A percentile compares a stretch with the other conserved stretches of the same genome.
phyloP scores from a whole-genome alignment of 129 eudicot genomes.

The Chrysanthemum seticuspe region DNA sequence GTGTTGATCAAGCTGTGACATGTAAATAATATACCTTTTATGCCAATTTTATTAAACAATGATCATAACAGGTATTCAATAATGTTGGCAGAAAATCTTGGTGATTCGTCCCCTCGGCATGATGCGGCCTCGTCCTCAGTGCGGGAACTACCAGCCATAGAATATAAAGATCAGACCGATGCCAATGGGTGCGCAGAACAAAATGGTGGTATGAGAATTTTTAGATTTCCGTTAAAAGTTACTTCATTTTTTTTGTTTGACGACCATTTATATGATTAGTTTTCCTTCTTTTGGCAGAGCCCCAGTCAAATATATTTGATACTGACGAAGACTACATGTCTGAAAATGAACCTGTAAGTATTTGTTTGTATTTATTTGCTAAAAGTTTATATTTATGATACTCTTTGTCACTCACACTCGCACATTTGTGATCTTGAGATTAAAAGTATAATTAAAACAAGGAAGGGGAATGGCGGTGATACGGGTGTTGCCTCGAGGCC shows the following conservation, averaged over 20 bases:
- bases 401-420: too few species aligned
- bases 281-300: too few species aligned
- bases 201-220: conserved; percentile 37
- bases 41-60: conserved; percentile 12
- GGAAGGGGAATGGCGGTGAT: too few species aligned
- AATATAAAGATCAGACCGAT: conserved; percentile 38
- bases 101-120: conserved; percentile 44
- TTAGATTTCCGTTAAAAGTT: background rate
- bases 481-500: too few species aligned
- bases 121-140: conserved; percentile 27
- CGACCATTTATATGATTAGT: background rate
- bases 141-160: conserved; percentile 44
- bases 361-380: too few species aligned
- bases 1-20: background rate
- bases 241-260: background rate
- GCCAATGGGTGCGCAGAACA: conserved; percentile 34
- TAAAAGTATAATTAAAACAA: too few species aligned
- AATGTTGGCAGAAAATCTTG: conserved; percentile 98
- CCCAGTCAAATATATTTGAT: too few species aligned
- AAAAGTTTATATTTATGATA: too few species aligned
- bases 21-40: background rate
- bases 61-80: conserved; percentile 74
- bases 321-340: too few species aligned
- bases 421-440: too few species aligned
- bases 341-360: conserved; percentile 14